Percentiles rank a stretch among this genome's conserved stretches.
phyloP scores from a whole-genome alignment of 169 alveolate species.

The Babesia gibsoni region DNA sequence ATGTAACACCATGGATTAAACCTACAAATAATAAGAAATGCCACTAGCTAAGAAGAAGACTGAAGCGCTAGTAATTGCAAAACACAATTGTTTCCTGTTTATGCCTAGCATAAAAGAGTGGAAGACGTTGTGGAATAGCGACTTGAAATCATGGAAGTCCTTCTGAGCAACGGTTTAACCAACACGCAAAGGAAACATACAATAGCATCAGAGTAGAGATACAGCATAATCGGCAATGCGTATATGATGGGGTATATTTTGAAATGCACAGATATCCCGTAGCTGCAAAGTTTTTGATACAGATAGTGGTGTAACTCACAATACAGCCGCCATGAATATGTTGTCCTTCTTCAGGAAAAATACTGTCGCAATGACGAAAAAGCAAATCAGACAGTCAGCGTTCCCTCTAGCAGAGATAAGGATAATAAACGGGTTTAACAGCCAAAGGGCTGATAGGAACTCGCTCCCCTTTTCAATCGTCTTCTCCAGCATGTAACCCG shows the following conservation, averaged over 20 bases:
- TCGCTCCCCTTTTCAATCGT: conserved; percentile 36
- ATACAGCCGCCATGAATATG: conserved; percentile 74
- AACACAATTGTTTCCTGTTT: conserved; percentile 22
- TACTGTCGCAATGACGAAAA: conserved; percentile 67
- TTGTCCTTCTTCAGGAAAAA: conserved; percentile 56
- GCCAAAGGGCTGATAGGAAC: conserved; percentile 80
- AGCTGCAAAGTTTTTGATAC: conserved; percentile 61
- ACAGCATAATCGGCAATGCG: conserved; percentile 84
- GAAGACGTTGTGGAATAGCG: background rate
- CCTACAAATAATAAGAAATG: conserved; percentile 29
- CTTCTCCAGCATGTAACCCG: conserved; percentile 71
- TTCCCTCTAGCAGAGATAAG: conserved; percentile 94
- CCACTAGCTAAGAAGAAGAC: conserved; percentile 4
- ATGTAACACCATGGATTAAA: background rate
- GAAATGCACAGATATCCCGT: conserved; percentile 93
- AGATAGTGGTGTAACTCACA: conserved; percentile 32
- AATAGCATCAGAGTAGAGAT: conserved; percentile 46
- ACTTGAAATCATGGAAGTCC: background rate
- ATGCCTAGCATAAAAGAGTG: background rate
- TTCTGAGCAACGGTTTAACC: background rate
- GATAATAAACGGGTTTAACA: conserved; percentile 89
- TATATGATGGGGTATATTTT: conserved; percentile 95
- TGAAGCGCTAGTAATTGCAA: conserved; percentile 21
- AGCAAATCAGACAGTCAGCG: conserved; percentile 79
- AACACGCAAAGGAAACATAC: background rate